Evolutionary conservation across 306 rosid genomes (phyloP), one percentile per base, ranked within the genome.

Genomic region (Ormosia semicastrata): DNA sequence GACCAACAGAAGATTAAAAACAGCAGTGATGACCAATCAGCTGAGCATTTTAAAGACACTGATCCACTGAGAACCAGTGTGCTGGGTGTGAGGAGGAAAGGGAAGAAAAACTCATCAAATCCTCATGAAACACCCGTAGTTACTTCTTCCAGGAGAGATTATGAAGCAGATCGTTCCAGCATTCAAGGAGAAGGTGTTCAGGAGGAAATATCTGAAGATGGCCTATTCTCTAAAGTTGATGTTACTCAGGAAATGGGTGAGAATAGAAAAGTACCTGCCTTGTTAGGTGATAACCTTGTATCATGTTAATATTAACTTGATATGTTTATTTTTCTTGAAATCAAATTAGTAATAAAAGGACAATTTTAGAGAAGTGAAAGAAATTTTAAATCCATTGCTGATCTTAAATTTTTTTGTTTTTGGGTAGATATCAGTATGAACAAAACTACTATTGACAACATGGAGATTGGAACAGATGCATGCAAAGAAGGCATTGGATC

Each of bases 101-200:
- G 32, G 78, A 75, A 71, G 74, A 78, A 39, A 41, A 84, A 81
- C 43, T 76, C 76, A 70, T 84, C 83, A 49, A 82, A 47, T 73
- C 49, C 33, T 60, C 81, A 64, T 41, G 76, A 72, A 60, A 57
- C 79, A 59, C 86, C 33, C 79, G 82, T 72, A 18, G 81, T 67
- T 80, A 82, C 89, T 81, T 75, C 84, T 75, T 79, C 86, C 8
- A 57, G 71, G 76, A 87, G 78, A 29, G 88, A 71, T 84, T 73
- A 67, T 73, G 74, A 68, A 76, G 80, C 77, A 76, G 78, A 81
- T 85, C 62, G 8, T 58, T 72, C 82, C 65, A 30, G 69, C 52
- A 71, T 76, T 75, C 74, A 47, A 53, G 68, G 81, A 59, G 77
- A 74, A 77, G 85, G 57, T 83, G 81, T 29, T 57, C 81, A 74